phyloP scores from a whole-genome alignment of 2,329 filamentous ascomycete genomes.

The Fusarium sp. region DNA sequence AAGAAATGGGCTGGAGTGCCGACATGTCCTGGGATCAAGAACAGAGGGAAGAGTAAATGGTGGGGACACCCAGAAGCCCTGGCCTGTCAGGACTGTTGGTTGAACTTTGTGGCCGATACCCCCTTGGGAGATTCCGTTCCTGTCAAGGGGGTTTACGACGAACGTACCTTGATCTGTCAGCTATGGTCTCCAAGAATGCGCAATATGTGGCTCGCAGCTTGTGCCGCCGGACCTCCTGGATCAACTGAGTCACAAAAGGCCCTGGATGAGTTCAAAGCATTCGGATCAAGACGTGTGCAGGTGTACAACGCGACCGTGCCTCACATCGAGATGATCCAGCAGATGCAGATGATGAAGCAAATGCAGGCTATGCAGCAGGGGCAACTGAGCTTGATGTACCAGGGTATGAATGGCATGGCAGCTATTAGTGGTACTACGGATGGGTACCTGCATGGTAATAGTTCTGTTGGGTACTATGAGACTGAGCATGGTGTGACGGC shows the following conservation, averaged over 20 bases:
- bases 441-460: conserved; percentile 49
- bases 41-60: conserved; percentile 44
- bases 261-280: conserved; percentile 43
- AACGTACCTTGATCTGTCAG: conserved; percentile 47
- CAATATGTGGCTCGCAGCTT: conserved; percentile 46
- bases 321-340: conserved; percentile 43
- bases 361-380: conserved; percentile 50
- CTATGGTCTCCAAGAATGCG: conserved; percentile 54
- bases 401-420: conserved; percentile 45
- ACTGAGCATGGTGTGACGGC: conserved; percentile 49
- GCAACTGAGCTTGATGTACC: conserved; percentile 48
- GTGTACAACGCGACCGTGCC: conserved; percentile 47
- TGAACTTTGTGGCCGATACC: conserved; percentile 45
- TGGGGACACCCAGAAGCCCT: conserved; percentile 50
- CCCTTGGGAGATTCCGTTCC: conserved; percentile 39
- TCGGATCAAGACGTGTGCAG: conserved; percentile 42
- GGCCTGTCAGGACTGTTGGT: conserved; percentile 50
- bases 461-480: conserved; percentile 49
- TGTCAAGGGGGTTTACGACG: conserved; percentile 40
- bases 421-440: conserved; percentile 44
- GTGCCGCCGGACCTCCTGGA: conserved; percentile 41
- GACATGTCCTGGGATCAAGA: conserved; percentile 45
- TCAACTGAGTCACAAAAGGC: conserved; percentile 40
- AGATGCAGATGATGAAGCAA: conserved; percentile 46
- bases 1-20: conserved; percentile 44